Evolutionary conservation across 208 protist species (phyloP).

Genomic region (Blechomonas ayalai): DNA sequence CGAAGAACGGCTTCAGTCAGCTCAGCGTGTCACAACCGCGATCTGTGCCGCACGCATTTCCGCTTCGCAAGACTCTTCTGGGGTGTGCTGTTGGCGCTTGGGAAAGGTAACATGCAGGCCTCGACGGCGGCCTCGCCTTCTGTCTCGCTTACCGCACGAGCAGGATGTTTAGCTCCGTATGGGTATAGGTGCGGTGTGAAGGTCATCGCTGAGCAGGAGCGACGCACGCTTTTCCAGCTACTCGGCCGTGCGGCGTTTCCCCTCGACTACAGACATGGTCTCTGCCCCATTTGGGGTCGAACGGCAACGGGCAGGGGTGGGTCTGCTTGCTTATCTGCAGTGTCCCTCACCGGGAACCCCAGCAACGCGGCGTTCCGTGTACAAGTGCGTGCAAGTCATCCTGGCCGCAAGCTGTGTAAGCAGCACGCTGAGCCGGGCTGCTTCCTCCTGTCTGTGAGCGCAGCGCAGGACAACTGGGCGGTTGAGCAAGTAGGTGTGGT

Average conservation of each 20-base stretch:
- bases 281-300: neutral
- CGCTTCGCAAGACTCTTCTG: slow-evolving; percentile 18
- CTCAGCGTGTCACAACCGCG: neutral
- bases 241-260: slow-evolving; percentile 35
- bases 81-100: neutral
- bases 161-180: neutral
- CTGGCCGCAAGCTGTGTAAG: slow-evolving; percentile 3
- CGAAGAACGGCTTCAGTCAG: too few relatives aligned
- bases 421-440: slow-evolving; percentile 5
- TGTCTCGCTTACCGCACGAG: neutral
- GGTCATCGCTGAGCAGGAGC: slow-evolving; percentile 33
- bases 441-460: neutral
- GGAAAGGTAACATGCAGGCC: neutral
- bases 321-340: too few relatives aligned
- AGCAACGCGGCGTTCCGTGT: slow-evolving; percentile 35
- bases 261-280: slow-evolving; percentile 13
- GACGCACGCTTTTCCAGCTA: slow-evolving; percentile 33
- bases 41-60: slow-evolving; percentile 10
- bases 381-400: slow-evolving; percentile 19
- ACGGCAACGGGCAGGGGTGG: neutral
- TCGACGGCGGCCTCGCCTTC: neutral
- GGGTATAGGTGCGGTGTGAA: slow-evolving; percentile 14
- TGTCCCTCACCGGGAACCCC: slow-evolving; percentile 16
- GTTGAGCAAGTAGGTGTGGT: slow-evolving; percentile 35
- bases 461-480: slow-evolving; percentile 14